Evolutionary conservation across 2,329 filamentous ascomycete genomes (phyloP), one percentile per base, ranked within the genome.

Genomic region (Gnomoniopsis sp.): DNA sequence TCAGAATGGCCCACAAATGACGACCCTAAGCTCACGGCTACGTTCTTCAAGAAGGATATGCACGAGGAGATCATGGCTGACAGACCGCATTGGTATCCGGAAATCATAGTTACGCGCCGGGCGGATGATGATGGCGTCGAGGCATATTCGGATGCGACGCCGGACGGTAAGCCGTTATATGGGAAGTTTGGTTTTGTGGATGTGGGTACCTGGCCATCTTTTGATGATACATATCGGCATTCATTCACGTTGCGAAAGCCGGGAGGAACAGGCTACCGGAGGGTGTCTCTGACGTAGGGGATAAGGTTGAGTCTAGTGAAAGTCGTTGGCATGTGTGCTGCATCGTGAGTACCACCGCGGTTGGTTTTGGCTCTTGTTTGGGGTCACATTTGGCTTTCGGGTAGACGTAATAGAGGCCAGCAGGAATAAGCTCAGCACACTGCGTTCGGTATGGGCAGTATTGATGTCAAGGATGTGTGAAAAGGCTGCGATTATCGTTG

Each of bases 61-160:
- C 76, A 77, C 41, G 63, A 65, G 15, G 66, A 67, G 47, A 67
- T 75, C 36, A 78, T 80, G 71, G 70, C 67, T 0, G 68, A 66
- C 3, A 71, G 68, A n/a, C 73, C 68, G 58, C 81, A 83, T 63
- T 79, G 75, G 70, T 78, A 75, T 61, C 70, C 85, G 11, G 79
- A 81, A 62, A 63, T 82, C 7, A 65, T 84, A 3, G 76, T 71
- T 2, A 79, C 78, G 12, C 68, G 71, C 47, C 69, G 67, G 60
- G 79, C 79, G 1, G 80, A 83, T 63, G 70, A 67, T 6, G 74
- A 72, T 1, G 70, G 74, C 0, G 62, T 71, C 15, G 74, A 77
- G 48, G 72, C 75, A 11, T 85, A 79, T 66, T 67, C 85, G 1
- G 80, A 84, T 59, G 77, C 80, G 10, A 82, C 80, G 49, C 74